Percentiles rank a stretch among this genome's conserved stretches.
phyloP scores from a whole-genome alignment of 352 stramenopile species.

The Lagenidium giganteum region DNA sequence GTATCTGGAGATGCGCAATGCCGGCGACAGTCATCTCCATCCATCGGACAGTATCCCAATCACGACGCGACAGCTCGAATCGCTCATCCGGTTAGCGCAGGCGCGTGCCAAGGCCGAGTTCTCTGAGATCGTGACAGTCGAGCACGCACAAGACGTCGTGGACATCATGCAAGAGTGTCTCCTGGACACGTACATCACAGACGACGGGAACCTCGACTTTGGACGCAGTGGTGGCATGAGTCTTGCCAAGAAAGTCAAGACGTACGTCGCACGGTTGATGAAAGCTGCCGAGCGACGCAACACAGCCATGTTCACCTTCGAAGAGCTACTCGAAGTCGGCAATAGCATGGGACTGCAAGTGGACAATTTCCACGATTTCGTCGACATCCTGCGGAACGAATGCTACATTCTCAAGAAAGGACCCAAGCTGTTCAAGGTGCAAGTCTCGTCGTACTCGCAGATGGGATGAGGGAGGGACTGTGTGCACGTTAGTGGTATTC shows the following conservation, averaged over 20 bases:
- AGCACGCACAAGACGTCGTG: slow-evolving; percentile 94
- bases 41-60: slow-evolving; percentile 50
- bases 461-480: slow-evolving; percentile 14
- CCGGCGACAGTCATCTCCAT: slow-evolving; percentile 20
- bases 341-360: slow-evolving; percentile 45
- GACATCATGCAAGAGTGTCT: slow-evolving; percentile 90
- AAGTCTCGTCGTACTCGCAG: slow-evolving; percentile 24
- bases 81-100: slow-evolving; percentile 69
- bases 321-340: slow-evolving; percentile 38
- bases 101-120: slow-evolving; percentile 92
- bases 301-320: slow-evolving; percentile 39
- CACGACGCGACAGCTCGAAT: slow-evolving; percentile 94
- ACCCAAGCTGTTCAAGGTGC: slow-evolving; percentile 50
- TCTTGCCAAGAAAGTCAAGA: slow-evolving; percentile 44
- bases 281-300: slow-evolving; percentile 28
- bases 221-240: slow-evolving; percentile 30
- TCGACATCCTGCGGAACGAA: slow-evolving; percentile 58
- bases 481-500: not conserved
- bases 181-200: slow-evolving; percentile 79
- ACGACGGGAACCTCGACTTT: slow-evolving; percentile 77
- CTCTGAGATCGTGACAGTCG: slow-evolving; percentile 84
- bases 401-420: slow-evolving; percentile 61
- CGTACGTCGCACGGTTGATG: slow-evolving; percentile 41
- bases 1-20: slow-evolving; percentile 73
- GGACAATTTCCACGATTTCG: slow-evolving; percentile 46